Conservation (phyloP, 2,329 filamentous ascomycete genomes). For the Cercospora sesami region DNA sequence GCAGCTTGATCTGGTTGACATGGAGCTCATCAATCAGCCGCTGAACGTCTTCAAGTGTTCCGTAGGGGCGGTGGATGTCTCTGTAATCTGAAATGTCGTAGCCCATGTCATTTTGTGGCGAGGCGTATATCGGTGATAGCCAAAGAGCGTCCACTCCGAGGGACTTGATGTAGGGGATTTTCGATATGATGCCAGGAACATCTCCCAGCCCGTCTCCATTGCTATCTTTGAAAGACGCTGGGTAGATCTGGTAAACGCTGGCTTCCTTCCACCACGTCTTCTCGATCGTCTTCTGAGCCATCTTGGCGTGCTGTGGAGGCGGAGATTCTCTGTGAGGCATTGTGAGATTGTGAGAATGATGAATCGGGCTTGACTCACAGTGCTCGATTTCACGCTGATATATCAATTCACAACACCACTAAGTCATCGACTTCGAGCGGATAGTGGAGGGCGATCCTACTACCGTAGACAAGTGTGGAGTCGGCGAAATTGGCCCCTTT, state of each 20-base stretch:
- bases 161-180: constrained; percentile 61
- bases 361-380: background rate
- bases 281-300: constrained; percentile 8
- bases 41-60: constrained; percentile 49
- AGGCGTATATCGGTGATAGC: constrained; percentile 52
- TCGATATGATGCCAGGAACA: constrained; percentile 63
- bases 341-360: background rate
- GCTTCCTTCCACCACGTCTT: constrained; percentile 43
- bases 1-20: constrained; percentile 48
- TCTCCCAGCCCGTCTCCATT: constrained; percentile 63
- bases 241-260: constrained; percentile 54
- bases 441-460: background rate
- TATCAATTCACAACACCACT: background rate
- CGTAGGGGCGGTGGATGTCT: constrained; percentile 49
- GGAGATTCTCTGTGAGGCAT: constrained; percentile 16
- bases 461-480: constrained; percentile 2
- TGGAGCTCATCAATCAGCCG: constrained; percentile 45
- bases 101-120: constrained; percentile 55
- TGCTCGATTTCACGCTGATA: background rate
- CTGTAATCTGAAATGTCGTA: constrained; percentile 53
- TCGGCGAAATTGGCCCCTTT: background rate
- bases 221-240: constrained; percentile 57
- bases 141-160: constrained; percentile 55
- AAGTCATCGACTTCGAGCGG: background rate
- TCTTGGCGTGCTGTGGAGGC: background rate